Evolutionary conservation across 2,329 filamentous ascomycete species (phyloP).

Genomic region (Emergomyces pasteurianus): DNA sequence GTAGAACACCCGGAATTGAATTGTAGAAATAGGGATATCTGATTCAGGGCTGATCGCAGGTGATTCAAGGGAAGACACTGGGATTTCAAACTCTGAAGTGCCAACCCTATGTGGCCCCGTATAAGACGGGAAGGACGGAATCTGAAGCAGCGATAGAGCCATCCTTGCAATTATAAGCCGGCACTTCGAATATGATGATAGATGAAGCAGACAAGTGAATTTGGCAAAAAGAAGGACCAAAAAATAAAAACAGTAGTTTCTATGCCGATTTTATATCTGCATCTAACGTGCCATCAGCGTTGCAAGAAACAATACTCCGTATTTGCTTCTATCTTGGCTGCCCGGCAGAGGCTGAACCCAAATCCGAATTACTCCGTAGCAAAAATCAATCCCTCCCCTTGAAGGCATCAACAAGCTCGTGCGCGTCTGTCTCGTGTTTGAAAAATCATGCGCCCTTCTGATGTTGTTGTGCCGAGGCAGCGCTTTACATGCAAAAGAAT

Average conservation of each 20-base stretch:
- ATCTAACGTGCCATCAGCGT: not conserved
- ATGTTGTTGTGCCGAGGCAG: not conserved
- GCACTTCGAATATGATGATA: not conserved
- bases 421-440: not conserved
- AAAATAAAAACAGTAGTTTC: not conserved
- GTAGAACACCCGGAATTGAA: constrained; percentile 75
- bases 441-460: not conserved
- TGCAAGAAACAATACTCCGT: not conserved
- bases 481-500: too few relatives aligned
- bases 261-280: not conserved
- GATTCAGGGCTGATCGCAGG: constrained; percentile 43
- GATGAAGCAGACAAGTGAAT: not conserved
- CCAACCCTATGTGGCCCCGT: constrained; percentile 69
- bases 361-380: not conserved
- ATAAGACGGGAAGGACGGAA: constrained; percentile 63
- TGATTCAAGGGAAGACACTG: constrained; percentile 41
- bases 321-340: not conserved
- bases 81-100: constrained; percentile 69
- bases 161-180: not conserved
- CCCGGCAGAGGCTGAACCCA: not conserved
- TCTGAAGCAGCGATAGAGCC: constrained; percentile 29
- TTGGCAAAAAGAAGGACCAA: not conserved
- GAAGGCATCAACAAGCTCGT: not conserved
- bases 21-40: constrained; percentile 51
- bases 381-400: not conserved